These are phyloP conservation scores for Lathyrus aphaca DNA, from an alignment of 306 rosid species.

Conservation along the genomic window DNA sequence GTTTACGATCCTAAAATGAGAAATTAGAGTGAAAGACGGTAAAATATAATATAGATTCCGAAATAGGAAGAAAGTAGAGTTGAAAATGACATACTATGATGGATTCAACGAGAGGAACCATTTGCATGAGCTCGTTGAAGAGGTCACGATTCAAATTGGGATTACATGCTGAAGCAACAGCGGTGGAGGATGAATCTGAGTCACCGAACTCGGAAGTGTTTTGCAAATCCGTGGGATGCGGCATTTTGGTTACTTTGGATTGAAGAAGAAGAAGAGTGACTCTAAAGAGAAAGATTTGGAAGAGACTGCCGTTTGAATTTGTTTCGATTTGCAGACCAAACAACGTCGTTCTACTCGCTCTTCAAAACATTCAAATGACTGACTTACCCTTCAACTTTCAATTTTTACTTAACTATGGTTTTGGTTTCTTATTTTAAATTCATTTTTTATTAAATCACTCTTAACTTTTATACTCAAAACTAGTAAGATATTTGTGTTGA, in stretches of 20 bases:
- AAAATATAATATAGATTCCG: background rate
- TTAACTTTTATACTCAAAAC: too few relatives aligned
- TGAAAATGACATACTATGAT: conserved; percentile 22
- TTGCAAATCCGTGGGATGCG: conserved; percentile 66
- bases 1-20: conserved; percentile 72
- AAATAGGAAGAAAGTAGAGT: background rate
- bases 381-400: background rate
- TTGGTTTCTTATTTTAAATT: too few relatives aligned
- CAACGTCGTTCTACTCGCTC: conserved; percentile 14
- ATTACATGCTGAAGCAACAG: conserved; percentile 37
- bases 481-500: too few relatives aligned
- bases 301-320: conserved; percentile 46
- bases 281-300: background rate
- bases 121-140: conserved; percentile 83
- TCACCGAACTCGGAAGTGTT: conserved; percentile 62
- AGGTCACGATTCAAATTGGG: conserved; percentile 78
- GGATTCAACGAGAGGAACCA: conserved; percentile 89
- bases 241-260: conserved; percentile 50
- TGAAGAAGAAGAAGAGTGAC: background rate
- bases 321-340: conserved; percentile 24
- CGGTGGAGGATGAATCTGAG: conserved; percentile 57
- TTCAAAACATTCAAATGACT: conserved; percentile 7
- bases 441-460: too few relatives aligned
- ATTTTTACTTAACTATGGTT: too few relatives aligned
- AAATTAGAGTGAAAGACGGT: background rate